Conservation (phyloP, 768 basidiomycete genomes). For the Russula lepida region DNA sequence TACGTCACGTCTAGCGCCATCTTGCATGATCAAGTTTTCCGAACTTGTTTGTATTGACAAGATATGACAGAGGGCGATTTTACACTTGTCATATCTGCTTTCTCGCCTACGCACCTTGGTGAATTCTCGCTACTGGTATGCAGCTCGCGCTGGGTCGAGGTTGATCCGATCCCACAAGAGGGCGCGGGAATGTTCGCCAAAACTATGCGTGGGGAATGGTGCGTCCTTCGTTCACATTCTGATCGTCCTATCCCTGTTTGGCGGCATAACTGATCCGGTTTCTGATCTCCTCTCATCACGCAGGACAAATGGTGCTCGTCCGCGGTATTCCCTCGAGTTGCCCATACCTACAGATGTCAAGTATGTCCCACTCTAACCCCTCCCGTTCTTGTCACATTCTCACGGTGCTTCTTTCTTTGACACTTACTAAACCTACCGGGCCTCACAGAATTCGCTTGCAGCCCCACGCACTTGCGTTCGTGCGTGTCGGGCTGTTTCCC, state of each 20-base stretch:
- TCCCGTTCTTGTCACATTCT: not conserved
- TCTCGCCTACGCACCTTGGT: conserved; percentile 64
- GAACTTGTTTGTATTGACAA: not conserved
- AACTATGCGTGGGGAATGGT: conserved; percentile 67
- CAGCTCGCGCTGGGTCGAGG: conserved; percentile 49
- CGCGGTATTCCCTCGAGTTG: conserved; percentile 54
- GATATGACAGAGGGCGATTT: conserved; percentile 58
- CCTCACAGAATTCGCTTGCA: conserved; percentile 59
- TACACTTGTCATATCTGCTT: conserved; percentile 77
- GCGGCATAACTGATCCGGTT: conserved; percentile 21
- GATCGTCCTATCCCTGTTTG: too few species aligned
- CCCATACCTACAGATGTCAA: conserved; percentile 45
- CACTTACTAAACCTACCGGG: not conserved
- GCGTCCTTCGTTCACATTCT: conserved; percentile 18
- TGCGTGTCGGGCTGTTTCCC: conserved; percentile 56
- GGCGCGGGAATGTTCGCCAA: conserved; percentile 88
- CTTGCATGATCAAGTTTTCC: conserved; percentile 10
- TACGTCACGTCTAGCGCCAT: conserved; percentile 26
- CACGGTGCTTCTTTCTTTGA: not conserved
- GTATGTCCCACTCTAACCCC: conserved; percentile 32
- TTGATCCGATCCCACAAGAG: conserved; percentile 68
- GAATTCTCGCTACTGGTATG: conserved; percentile 57
- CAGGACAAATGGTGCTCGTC: conserved; percentile 58
- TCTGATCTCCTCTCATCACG: conserved; percentile 52
- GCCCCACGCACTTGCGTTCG: conserved; percentile 35